phyloP scores from a whole-genome alignment of 2,329 filamentous ascomycete species.

The Ceratocystis eucalypticola region DNA sequence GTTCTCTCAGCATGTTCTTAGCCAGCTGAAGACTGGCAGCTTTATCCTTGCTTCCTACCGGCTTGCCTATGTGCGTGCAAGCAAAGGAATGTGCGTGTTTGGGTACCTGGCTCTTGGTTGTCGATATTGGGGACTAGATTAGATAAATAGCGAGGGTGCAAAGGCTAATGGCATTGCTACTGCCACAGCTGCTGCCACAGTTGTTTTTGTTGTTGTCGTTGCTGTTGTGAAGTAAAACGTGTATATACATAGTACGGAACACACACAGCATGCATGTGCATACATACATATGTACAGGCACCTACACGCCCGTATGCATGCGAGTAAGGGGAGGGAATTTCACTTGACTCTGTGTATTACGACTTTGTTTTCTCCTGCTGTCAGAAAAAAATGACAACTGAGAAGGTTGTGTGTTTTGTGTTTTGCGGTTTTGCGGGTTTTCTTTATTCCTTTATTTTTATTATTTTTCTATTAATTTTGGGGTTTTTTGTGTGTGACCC shows the following conservation, averaged over 20 bases:
- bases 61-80: background rate
- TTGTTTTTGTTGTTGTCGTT: background rate
- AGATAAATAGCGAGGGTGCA: background rate
- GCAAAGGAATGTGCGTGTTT: background rate
- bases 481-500: background rate
- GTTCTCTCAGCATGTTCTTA: background rate
- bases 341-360: background rate
- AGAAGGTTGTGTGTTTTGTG: background rate
- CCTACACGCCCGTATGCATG: background rate
- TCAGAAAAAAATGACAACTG: background rate
- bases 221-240: background rate
- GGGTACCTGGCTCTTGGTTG: background rate
- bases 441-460: too few species aligned
- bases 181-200: background rate
- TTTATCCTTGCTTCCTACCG: background rate
- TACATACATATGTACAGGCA: background rate
- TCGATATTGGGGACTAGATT: background rate
- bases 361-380: background rate
- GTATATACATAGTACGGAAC: background rate
- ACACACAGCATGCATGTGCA: background rate
- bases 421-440: background rate
- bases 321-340: too few species aligned
- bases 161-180: background rate
- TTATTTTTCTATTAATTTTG: too few species aligned
- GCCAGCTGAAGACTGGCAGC: background rate